A percentile compares a stretch with the other conserved stretches of the same genome.
Evolutionary conservation across 1,139 yeast species (phyloP).

Genomic region (Magnusiomyces sp.): DNA sequence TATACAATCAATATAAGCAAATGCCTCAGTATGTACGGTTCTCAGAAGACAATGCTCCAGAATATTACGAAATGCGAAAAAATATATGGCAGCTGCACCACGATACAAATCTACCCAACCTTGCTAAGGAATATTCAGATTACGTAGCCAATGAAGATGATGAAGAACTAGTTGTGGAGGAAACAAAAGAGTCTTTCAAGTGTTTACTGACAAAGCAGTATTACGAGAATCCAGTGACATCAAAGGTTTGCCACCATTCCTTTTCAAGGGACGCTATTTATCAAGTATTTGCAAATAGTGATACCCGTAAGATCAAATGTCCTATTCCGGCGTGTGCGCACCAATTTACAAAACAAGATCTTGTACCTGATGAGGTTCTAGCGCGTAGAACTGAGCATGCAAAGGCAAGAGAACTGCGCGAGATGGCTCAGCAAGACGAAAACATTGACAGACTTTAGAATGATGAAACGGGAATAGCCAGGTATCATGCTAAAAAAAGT

Average conservation of each 20-base stretch:
- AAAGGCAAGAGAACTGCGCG: slow-evolving; percentile 18
- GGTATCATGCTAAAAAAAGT: too few species aligned
- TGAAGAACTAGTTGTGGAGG: slow-evolving; percentile 23
- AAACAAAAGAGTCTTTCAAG: slow-evolving; percentile 22
- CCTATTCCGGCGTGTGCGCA: slow-evolving; percentile 24
- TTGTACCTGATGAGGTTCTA: slow-evolving; percentile 18
- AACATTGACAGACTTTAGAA: slow-evolving; percentile 26
- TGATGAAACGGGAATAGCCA: not conserved
- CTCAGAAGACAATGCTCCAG: not conserved
- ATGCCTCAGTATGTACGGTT: slow-evolving; percentile 6
- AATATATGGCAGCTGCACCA: slow-evolving; percentile 19
- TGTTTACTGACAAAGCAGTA: slow-evolving; percentile 25
- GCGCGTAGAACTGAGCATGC: slow-evolving; percentile 20
- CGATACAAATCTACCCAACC: slow-evolving; percentile 18
- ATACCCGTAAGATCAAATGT: slow-evolving; percentile 15
- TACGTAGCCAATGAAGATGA: slow-evolving; percentile 17
- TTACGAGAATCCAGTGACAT: slow-evolving; percentile 24
- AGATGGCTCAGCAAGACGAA: slow-evolving; percentile 7
- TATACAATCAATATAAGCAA: not conserved
- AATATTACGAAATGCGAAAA: slow-evolving; percentile 7
- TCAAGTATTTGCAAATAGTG: slow-evolving; percentile 14
- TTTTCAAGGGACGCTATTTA: slow-evolving; percentile 21
- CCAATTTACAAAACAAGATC: slow-evolving; percentile 8
- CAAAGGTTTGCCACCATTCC: slow-evolving; percentile 22
- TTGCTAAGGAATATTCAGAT: slow-evolving; percentile 20